A percentile compares a stretch with the other conserved stretches of the same genome.
Evolutionary conservation across 306 rosid species (phyloP).

Genomic region (Quercus variabilis): DNA sequence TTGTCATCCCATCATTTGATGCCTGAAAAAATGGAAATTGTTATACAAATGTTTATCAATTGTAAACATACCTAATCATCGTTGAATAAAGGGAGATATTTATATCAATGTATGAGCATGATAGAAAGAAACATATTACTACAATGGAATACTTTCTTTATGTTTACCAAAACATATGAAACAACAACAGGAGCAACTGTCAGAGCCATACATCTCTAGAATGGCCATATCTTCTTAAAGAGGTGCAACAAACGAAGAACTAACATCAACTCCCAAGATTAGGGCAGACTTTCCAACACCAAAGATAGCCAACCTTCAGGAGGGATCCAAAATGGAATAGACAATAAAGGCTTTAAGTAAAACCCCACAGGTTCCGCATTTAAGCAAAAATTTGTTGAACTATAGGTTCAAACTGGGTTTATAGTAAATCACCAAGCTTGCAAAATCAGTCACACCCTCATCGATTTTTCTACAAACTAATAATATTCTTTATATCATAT

Average conservation of each 20-base stretch:
- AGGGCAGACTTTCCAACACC: not conserved
- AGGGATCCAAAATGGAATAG: not conserved
- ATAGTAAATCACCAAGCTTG: not conserved
- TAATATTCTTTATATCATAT: not conserved
- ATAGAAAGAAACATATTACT: not conserved
- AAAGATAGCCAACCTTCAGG: not conserved
- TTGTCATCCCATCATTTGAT: constrained; percentile 39
- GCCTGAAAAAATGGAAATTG: constrained; percentile 26
- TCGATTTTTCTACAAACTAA: not conserved
- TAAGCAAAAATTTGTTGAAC: not conserved
- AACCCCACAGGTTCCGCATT: not conserved
- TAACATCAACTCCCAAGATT: not conserved
- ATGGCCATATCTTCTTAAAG: not conserved
- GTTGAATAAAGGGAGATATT: not conserved
- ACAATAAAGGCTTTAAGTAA: not conserved
- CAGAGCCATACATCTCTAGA: not conserved
- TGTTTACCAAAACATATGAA: not conserved
- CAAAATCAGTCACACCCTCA: not conserved
- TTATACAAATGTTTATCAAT: not conserved
- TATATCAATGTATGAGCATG: not conserved
- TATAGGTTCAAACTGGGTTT: not conserved
- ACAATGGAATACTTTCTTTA: not conserved
- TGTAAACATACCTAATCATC: not conserved
- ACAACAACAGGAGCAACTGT: not conserved
- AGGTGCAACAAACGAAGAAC: not conserved